Percentiles rank a stretch among this genome's conserved stretches.
Conservation (phyloP, 208 protist genomes). For the Zelonia costaricensis region DNA sequence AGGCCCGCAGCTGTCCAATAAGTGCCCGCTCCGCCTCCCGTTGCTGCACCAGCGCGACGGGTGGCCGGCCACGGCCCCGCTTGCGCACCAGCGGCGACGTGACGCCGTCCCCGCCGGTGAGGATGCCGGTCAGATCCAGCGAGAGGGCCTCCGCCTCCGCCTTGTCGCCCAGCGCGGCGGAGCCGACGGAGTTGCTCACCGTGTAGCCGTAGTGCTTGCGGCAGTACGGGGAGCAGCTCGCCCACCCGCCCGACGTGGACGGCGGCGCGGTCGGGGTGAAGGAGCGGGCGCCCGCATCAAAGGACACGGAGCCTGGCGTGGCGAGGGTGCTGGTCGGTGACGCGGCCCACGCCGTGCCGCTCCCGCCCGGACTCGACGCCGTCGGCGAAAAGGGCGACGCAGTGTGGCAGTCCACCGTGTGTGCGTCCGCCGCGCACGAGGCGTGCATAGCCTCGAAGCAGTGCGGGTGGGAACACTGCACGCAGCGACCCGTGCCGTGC, state of each 20-base stretch:
- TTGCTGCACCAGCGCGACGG: conserved; percentile 32
- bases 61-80: conserved; percentile 50
- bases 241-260: conserved; percentile 18
- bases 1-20: conserved; percentile 43
- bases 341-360: no score
- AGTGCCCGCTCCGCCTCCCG: conserved; percentile 33
- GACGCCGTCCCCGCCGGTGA: conserved; percentile 24
- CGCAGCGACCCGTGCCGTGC: conserved; percentile 33
- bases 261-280: background rate
- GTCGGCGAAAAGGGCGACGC: conserved; percentile 1
- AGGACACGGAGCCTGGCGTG: no score
- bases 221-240: conserved; percentile 66
- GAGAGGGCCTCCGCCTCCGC: conserved; percentile 47
- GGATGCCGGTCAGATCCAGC: conserved; percentile 44
- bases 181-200: conserved; percentile 32
- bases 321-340: background rate
- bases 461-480: conserved; percentile 55
- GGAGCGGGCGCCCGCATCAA: background rate
- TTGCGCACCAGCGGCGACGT: conserved; percentile 29
- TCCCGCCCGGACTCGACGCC: background rate
- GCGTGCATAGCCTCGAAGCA: conserved; percentile 80
- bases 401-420: conserved; percentile 55
- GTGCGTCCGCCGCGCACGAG: conserved; percentile 58
- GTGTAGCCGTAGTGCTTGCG: conserved; percentile 53
- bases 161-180: conserved; percentile 29